These are phyloP conservation scores for Leishmania major DNA, from an alignment of 208 protist species.

Conservation along the genomic window DNA sequence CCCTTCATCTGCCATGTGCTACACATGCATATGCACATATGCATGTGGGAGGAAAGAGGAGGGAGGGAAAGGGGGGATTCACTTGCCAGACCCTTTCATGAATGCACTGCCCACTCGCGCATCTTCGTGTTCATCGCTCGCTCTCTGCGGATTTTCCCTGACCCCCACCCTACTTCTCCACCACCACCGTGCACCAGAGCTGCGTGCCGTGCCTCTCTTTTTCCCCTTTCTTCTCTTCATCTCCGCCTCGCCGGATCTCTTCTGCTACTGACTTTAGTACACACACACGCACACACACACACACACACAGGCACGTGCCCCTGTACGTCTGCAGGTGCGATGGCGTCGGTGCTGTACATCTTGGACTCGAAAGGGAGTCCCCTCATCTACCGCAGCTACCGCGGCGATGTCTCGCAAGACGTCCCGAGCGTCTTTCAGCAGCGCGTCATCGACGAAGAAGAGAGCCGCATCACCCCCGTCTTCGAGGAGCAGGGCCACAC, in stretches of 20 bases:
- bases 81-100: not conserved
- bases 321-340: slow-evolving; percentile 15
- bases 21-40: not conserved
- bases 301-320: not conserved
- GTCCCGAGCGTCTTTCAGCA: slow-evolving; percentile 86
- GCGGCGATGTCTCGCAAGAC: slow-evolving; percentile 93
- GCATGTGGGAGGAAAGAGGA: not conserved
- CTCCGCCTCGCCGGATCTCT: not conserved
- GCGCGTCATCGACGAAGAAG: slow-evolving; percentile 94
- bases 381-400: slow-evolving; percentile 96
- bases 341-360: slow-evolving; percentile 94
- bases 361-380: slow-evolving; percentile 95
- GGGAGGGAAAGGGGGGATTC: not conserved
- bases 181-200: not conserved
- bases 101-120: not conserved
- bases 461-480: slow-evolving; percentile 89
- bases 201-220: not conserved
- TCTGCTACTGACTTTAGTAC: not conserved
- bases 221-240: not conserved
- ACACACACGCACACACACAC: slow-evolving; percentile 5
- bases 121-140: not conserved
- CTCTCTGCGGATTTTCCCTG: not conserved
- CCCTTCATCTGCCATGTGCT: not conserved
- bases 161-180: not conserved
- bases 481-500: slow-evolving; percentile 93